Evolutionary conservation across 1,139 yeast genomes (phyloP).

Genomic region (Yamadazyma kanchanaburiensis): DNA sequence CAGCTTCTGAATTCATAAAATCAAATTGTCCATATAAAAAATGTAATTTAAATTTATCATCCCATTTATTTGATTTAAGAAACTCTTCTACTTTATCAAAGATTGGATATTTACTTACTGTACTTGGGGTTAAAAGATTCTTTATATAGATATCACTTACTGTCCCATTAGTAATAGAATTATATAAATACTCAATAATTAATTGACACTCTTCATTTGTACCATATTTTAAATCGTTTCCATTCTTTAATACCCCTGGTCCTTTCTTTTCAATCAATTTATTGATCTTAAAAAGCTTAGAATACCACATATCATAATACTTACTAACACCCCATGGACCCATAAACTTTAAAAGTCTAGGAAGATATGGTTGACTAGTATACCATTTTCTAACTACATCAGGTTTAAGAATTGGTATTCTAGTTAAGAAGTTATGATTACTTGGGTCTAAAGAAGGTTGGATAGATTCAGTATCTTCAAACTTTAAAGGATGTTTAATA

Average conservation of each 20-base stretch:
- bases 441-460: slow-evolving; percentile 39
- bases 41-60: slow-evolving; percentile 41
- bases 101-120: slow-evolving; percentile 75
- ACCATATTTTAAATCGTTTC: slow-evolving; percentile 37
- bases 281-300: slow-evolving; percentile 43
- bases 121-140: slow-evolving; percentile 66
- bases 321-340: slow-evolving; percentile 53
- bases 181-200: slow-evolving; percentile 57
- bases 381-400: slow-evolving; percentile 37
- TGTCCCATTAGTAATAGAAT: slow-evolving; percentile 57
- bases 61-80: slow-evolving; percentile 6
- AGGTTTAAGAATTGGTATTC: slow-evolving; percentile 40
- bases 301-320: slow-evolving; percentile 45
- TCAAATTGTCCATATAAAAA: slow-evolving; percentile 80
- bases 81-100: slow-evolving; percentile 54
- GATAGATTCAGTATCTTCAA: slow-evolving; percentile 12
- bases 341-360: slow-evolving; percentile 37
- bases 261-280: slow-evolving; percentile 34
- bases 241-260: slow-evolving; percentile 24
- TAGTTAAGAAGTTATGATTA: slow-evolving; percentile 35
- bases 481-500: slow-evolving; percentile 37
- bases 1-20: slow-evolving; percentile 83
- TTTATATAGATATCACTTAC: slow-evolving; percentile 66
- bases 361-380: slow-evolving; percentile 39
- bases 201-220: slow-evolving; percentile 40